Evolutionary conservation across 148 eudicot genomes (phyloP).

Genomic region (Cornus florida): DNA sequence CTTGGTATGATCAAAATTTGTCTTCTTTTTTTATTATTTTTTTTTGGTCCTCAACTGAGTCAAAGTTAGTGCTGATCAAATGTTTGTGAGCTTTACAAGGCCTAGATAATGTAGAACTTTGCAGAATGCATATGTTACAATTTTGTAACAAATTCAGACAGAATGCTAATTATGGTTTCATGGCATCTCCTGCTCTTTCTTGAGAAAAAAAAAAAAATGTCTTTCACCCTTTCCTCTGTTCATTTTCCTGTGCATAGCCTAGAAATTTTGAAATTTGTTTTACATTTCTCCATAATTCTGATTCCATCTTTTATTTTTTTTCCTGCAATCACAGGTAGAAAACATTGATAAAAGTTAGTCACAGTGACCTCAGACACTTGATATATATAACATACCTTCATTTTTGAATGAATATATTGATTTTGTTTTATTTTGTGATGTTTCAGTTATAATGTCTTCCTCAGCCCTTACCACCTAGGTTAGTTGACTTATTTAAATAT

Average conservation of each 20-base stretch:
- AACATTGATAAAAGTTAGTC: constrained; percentile 87
- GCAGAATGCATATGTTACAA: background rate
- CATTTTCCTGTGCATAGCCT: background rate
- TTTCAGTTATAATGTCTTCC: constrained; percentile 94
- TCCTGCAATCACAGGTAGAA: constrained; percentile 89
- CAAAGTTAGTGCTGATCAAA: too few relatives aligned
- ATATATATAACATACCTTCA: background rate
- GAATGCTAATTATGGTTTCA: background rate
- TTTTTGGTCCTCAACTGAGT: too few relatives aligned
- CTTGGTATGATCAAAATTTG: too few relatives aligned
- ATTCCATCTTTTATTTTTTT: constrained; percentile 4
- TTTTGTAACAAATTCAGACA: background rate
- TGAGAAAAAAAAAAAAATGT: too few relatives aligned
- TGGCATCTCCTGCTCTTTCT: too few relatives aligned
- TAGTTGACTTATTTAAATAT: constrained; percentile 29
- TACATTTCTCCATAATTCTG: constrained; percentile 13
- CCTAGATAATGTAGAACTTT: background rate
- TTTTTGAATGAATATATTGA: background rate
- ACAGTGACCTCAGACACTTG: background rate
- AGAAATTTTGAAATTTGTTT: background rate
- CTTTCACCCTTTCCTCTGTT: too few relatives aligned
- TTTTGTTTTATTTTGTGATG: constrained; percentile 12
- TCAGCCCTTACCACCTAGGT: constrained; percentile 96
- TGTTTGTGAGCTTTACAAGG: too few relatives aligned
- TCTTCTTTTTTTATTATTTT: too few relatives aligned